Percentiles rank a stretch among this genome's conserved stretches.
These are phyloP conservation scores for Phytopythium montanum DNA, from an alignment of 352 stramenopile species.

Conservation along the genomic window DNA sequence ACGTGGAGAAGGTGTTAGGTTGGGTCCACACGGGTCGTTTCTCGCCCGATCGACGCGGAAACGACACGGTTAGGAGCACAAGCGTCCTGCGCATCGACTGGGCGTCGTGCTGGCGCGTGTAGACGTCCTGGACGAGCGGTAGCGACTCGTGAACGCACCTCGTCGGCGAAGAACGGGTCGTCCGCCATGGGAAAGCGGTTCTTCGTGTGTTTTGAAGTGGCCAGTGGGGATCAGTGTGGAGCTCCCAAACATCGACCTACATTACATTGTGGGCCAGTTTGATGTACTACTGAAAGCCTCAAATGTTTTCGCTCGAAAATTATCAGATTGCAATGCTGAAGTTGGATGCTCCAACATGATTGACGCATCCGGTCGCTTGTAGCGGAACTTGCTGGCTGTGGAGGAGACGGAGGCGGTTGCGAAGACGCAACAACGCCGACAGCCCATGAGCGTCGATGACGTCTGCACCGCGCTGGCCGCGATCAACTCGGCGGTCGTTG, in stretches of 20 bases:
- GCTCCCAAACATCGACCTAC: not conserved
- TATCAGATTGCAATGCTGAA: not conserved
- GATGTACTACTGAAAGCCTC: not conserved
- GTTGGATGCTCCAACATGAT: not conserved
- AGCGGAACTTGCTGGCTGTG: not conserved
- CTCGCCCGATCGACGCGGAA: not conserved
- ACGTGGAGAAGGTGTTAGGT: not conserved
- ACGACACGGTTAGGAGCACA: not conserved
- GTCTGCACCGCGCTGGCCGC: not conserved
- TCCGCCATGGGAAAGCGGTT: slow-evolving; percentile 4
- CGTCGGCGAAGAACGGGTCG: slow-evolving; percentile 53
- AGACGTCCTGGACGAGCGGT: not conserved
- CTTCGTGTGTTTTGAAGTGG: slow-evolving; percentile 1
- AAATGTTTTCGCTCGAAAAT: not conserved
- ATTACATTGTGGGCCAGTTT: not conserved
- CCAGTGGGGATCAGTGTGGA: not conserved
- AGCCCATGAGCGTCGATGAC: not conserved
- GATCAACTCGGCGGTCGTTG: not conserved
- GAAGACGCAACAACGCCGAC: not conserved
- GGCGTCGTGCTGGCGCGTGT: not conserved
- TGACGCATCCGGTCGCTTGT: not conserved
- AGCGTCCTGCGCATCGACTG: not conserved
- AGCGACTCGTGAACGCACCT: slow-evolving; percentile 4
- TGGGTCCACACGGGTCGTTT: not conserved
- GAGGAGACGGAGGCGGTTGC: no score